These are phyloP conservation scores for Peltaster fructicola DNA, from an alignment of 2,329 filamentous ascomycete species.

Conservation along the genomic window DNA sequence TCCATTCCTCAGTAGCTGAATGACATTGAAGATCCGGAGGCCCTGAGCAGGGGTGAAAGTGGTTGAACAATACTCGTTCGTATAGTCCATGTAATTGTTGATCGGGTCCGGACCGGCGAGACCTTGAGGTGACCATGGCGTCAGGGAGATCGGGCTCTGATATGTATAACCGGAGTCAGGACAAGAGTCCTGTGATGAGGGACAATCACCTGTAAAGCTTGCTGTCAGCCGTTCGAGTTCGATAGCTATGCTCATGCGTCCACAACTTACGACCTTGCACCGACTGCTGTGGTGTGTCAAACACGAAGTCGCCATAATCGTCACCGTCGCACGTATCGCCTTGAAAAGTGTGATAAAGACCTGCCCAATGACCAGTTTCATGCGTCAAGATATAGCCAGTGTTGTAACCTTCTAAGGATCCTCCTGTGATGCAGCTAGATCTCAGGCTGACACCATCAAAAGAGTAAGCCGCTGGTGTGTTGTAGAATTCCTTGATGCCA, in stretches of 20 bases:
- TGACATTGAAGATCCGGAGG: no score
- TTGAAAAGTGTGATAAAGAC: constrained; percentile 27
- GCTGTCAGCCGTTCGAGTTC: no score
- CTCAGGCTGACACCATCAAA: no score
- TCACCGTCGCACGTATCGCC: constrained; percentile 22
- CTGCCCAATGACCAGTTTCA: constrained; percentile 28
- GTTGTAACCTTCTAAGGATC: constrained; percentile 28
- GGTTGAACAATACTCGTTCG: constrained; percentile 9
- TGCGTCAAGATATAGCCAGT: constrained; percentile 26
- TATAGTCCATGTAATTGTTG: constrained; percentile 36
- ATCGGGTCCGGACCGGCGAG: constrained; percentile 30
- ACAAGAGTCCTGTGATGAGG: constrained; percentile 29
- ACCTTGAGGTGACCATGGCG: no score
- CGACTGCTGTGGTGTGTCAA: constrained; percentile 25
- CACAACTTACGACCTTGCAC: no score
- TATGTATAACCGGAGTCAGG: no score
- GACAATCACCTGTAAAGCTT: constrained; percentile 31
- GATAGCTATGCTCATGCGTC: no score
- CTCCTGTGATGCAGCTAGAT: constrained; percentile 38
- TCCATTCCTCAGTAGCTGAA: no score
- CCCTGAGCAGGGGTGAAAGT: constrained; percentile 9
- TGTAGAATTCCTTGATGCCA: constrained; percentile 36
- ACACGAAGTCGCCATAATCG: constrained; percentile 27
- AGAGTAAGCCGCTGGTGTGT: constrained; percentile 33
- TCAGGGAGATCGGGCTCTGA: no score